These are phyloP conservation scores for Graphilbum ipis-grandicollis DNA, from an alignment of 2,329 filamentous ascomycete species.

Conservation along the genomic window DNA sequence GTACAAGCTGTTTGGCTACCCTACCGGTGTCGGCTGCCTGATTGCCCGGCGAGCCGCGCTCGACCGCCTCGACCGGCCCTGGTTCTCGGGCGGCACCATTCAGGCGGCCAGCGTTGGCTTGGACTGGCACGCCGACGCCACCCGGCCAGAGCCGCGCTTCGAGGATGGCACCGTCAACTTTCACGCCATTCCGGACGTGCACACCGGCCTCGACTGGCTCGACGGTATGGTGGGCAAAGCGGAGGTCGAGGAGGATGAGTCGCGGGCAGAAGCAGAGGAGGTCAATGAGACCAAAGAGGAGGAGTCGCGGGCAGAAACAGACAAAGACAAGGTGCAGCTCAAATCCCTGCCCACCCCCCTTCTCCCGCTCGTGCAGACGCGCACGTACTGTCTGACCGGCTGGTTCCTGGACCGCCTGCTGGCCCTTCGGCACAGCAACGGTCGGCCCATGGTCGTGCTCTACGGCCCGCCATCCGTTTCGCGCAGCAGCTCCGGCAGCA, in stretches of 20 bases:
- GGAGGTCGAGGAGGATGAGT: not conserved
- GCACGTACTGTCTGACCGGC: constrained; percentile 19
- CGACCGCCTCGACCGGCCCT: constrained; percentile 16
- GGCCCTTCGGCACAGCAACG: constrained; percentile 16
- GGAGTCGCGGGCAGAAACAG: no score
- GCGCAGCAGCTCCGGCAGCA: constrained; percentile 11
- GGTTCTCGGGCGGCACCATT: constrained; percentile 23
- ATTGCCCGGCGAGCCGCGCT: constrained; percentile 17
- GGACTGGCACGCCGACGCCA: constrained; percentile 15
- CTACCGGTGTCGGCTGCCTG: constrained; percentile 23
- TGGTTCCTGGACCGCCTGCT: constrained; percentile 17
- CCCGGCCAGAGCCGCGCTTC: constrained; percentile 15
- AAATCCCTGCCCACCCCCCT: not conserved
- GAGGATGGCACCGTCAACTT: constrained; percentile 25
- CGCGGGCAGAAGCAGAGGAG: no score
- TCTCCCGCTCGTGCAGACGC: constrained; percentile 10
- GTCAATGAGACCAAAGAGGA: no score
- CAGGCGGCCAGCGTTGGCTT: constrained; percentile 15
- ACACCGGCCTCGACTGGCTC: constrained; percentile 19
- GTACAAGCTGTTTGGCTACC: constrained; percentile 25
- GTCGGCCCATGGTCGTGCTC: constrained; percentile 15
- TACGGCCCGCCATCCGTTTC: no score
- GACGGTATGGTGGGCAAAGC: no score
- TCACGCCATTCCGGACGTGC: constrained; percentile 20
- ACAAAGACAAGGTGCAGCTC: no score